Percentiles rank a stretch among this genome's conserved stretches.
These are phyloP conservation scores for Fusarium xyrophilum DNA, from an alignment of 2,329 filamentous ascomycete species.

Conservation along the genomic window DNA sequence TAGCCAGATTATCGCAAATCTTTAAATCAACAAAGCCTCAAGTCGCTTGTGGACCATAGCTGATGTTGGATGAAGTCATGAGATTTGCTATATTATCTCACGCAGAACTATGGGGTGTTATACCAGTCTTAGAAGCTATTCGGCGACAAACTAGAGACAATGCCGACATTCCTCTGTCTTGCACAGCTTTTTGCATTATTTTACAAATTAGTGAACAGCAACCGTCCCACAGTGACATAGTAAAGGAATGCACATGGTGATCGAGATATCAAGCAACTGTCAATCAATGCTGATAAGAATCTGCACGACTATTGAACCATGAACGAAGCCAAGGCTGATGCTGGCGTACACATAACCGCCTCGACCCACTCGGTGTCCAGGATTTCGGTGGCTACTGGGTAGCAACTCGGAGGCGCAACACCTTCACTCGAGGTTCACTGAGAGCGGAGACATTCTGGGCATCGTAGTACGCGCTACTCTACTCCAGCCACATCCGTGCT, in stretches of 20 bases:
- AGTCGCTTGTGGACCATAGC: not conserved
- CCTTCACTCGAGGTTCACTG: not conserved
- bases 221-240: not conserved
- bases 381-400: conserved; percentile 6
- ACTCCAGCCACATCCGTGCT: conserved; percentile 7
- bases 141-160: not conserved
- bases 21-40: not conserved
- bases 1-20: conserved; percentile 1
- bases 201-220: not conserved
- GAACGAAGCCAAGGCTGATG: not conserved
- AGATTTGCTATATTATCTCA: not conserved
- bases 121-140: not conserved
- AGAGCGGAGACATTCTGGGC: conserved; percentile 6
- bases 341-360: not conserved
- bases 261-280: conserved; percentile 3
- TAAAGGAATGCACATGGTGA: not conserved
- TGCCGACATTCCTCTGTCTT: not conserved
- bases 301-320: not conserved
- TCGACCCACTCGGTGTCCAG: conserved; percentile 8
- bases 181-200: not conserved
- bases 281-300: not conserved
- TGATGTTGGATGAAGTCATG: conserved; percentile 1
- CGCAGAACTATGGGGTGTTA: not conserved
- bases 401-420: conserved; percentile 3
- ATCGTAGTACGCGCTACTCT: not conserved